Percentiles rank a stretch among this genome's conserved stretches.
phyloP scores from a whole-genome alignment of 306 rosid species.

The Acacia melanoxylon region DNA sequence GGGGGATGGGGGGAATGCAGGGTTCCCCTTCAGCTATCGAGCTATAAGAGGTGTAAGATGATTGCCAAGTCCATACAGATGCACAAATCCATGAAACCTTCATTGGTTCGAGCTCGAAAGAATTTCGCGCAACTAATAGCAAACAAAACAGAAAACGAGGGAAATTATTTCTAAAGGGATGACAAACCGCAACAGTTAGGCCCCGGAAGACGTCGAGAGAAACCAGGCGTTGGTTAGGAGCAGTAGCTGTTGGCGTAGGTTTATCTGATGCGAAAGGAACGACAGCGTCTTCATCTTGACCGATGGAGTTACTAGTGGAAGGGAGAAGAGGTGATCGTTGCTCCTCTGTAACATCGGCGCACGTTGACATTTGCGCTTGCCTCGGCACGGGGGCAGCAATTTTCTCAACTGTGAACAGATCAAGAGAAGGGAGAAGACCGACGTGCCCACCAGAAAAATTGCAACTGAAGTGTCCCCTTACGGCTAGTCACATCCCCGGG shows the following conservation, averaged over 20 bases:
- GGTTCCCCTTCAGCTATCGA: background rate
- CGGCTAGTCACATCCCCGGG: background rate
- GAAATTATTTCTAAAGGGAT: background rate
- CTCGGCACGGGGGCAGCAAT: background rate
- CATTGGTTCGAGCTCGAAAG: background rate
- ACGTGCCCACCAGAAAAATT: background rate
- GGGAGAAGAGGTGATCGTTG: slow-evolving; percentile 39
- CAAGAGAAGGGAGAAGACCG: background rate
- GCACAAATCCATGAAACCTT: background rate
- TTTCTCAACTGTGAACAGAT: background rate
- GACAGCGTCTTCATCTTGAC: slow-evolving; percentile 34
- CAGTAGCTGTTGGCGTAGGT: slow-evolving; percentile 24
- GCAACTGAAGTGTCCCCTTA: background rate
- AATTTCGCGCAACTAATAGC: background rate
- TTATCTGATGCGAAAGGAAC: slow-evolving; percentile 31
- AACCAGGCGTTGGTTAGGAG: slow-evolving; percentile 63
- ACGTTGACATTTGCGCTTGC: slow-evolving; percentile 39
- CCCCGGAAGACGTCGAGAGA: slow-evolving; percentile 88
- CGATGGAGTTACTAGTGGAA: background rate
- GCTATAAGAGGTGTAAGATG: background rate
- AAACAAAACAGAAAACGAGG: background rate
- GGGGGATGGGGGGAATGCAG: background rate
- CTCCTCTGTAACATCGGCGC: slow-evolving; percentile 37
- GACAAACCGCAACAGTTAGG: slow-evolving; percentile 66
- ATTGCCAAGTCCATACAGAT: background rate